These are phyloP conservation scores for Acacia pycnantha DNA, from an alignment of 331 rosid genomes.

Conservation along the genomic window DNA sequence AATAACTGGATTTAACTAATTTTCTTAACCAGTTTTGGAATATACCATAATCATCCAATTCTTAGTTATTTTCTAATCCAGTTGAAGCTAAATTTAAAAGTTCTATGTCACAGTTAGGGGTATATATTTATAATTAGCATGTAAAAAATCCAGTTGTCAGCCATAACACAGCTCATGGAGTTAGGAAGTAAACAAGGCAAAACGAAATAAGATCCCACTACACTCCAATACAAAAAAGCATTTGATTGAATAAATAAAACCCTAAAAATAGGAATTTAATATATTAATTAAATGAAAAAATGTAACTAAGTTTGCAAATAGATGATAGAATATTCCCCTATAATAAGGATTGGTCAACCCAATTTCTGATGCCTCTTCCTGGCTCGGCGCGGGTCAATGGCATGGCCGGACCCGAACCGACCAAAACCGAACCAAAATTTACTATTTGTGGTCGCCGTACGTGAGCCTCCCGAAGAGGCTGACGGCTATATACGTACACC, in stretches of 20 bases:
- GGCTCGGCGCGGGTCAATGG: neutral
- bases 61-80: neutral
- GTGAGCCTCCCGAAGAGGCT: conserved; percentile 28
- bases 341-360: conserved; percentile 4
- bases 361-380: neutral
- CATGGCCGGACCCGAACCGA: conserved; percentile 2
- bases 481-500: conserved; percentile 40
- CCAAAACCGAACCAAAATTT: neutral
- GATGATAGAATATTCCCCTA: neutral
- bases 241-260: neutral
- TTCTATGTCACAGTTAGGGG: neutral
- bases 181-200: neutral
- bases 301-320: neutral
- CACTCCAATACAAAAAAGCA: neutral
- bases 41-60: neutral
- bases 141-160: neutral
- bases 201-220: neutral
- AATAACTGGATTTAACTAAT: neutral
- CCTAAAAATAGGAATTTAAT: neutral
- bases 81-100: neutral
- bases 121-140: neutral
- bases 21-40: neutral
- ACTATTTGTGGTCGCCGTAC: conserved; percentile 42
- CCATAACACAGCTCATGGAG: neutral
- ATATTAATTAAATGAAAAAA: neutral